Percentiles rank a stretch among this genome's conserved stretches.
Evolutionary conservation across 1,284 basidiomycete species (phyloP).

Genomic region (Dichomitus squalens): DNA sequence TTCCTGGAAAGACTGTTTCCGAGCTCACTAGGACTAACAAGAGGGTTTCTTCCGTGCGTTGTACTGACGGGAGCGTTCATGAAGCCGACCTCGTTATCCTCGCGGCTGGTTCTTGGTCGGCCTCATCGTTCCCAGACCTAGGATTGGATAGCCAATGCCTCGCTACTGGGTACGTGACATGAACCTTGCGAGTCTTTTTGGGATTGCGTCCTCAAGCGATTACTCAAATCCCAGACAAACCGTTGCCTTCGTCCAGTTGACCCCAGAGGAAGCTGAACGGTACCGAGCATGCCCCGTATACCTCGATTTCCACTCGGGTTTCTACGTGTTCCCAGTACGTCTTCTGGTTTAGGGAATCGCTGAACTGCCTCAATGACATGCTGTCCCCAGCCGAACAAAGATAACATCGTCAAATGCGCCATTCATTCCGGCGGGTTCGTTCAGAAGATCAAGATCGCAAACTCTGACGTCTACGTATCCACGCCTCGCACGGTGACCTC

Average conservation of each 20-base stretch:
- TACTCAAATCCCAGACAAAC: constrained; percentile 57
- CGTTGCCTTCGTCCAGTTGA: constrained; percentile 76
- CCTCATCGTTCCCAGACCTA: constrained; percentile 70
- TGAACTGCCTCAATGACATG: neutral
- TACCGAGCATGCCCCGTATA: constrained; percentile 75
- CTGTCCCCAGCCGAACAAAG: constrained; percentile 60
- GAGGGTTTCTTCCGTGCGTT: constrained; percentile 62
- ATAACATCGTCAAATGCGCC: constrained; percentile 75
- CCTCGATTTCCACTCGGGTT: constrained; percentile 67
- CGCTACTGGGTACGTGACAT: constrained; percentile 62
- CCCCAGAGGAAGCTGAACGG: constrained; percentile 60
- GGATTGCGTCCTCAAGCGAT: neutral
- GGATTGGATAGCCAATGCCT: constrained; percentile 51
- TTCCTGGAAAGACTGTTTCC: constrained; percentile 59
- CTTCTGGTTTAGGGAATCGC: neutral
- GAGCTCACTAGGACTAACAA: constrained; percentile 45
- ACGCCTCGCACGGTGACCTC: constrained; percentile 65
- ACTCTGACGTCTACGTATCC: constrained; percentile 44
- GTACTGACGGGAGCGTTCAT: constrained; percentile 60
- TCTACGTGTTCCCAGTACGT: constrained; percentile 79
- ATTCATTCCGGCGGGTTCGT: constrained; percentile 72
- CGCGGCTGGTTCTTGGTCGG: constrained; percentile 83
- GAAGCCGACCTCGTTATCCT: constrained; percentile 63
- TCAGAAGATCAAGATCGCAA: constrained; percentile 36
- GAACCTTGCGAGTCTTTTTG: too few relatives aligned